phyloP scores from a whole-genome alignment of 1,139 yeast genomes.

The Scheffersomyces illinoinensis region DNA sequence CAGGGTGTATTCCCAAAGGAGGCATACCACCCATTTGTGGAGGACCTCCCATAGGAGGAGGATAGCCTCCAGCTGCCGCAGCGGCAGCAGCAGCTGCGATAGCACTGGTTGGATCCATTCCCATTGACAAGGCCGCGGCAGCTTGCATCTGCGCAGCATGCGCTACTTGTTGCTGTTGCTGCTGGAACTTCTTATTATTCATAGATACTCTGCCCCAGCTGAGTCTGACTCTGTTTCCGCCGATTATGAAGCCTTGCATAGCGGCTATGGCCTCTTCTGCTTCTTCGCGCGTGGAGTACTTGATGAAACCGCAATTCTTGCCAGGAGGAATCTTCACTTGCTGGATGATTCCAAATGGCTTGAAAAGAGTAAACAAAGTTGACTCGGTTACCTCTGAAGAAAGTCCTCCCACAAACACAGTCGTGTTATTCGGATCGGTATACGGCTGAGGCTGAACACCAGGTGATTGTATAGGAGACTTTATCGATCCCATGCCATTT shows the following conservation, averaged over 20 bases:
- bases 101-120: constrained; percentile 36
- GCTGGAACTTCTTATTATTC: constrained; percentile 35
- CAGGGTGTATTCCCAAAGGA: constrained; percentile 9
- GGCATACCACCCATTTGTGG: constrained; percentile 7
- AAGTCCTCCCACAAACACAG: constrained; percentile 93
- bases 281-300: constrained; percentile 72
- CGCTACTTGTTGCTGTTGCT: constrained; percentile 34
- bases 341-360: constrained; percentile 81
- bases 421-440: constrained; percentile 81
- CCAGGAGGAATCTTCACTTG: constrained; percentile 90
- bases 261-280: constrained; percentile 90
- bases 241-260: constrained; percentile 91
- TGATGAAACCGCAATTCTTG: constrained; percentile 93
- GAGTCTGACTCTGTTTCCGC: constrained; percentile 79
- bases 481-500: background rate
- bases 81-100: constrained; percentile 17
- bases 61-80: constrained; percentile 15
- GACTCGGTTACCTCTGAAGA: constrained; percentile 76
- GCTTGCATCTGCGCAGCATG: constrained; percentile 39
- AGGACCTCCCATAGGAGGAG: constrained; percentile 6
- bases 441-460: constrained; percentile 24
- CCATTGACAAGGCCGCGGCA: constrained; percentile 38
- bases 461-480: constrained; percentile 6
- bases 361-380: constrained; percentile 70
- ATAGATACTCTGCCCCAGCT: constrained; percentile 79